Conservation (phyloP, 2,329 filamentous ascomycete genomes). For the Neoascochyta sp. region DNA sequence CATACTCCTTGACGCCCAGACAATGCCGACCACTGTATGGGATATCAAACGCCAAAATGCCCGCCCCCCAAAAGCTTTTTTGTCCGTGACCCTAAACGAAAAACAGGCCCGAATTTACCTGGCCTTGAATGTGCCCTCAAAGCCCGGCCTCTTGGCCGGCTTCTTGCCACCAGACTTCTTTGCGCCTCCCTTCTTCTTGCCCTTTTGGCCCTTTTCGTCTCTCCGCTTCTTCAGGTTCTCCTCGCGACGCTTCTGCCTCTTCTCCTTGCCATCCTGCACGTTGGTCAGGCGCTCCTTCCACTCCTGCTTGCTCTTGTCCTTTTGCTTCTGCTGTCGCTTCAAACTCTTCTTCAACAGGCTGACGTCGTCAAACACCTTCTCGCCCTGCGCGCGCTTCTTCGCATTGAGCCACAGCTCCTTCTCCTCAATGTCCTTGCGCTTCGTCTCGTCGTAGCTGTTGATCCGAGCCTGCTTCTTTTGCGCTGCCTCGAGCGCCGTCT, state of each 20-base stretch:
- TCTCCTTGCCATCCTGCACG: conserved; percentile 47
- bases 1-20: conserved; percentile 23
- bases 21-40: conserved; percentile 23
- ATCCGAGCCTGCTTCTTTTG: conserved; percentile 84
- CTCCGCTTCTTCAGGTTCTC: conserved; percentile 64
- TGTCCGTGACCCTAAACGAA: conserved; percentile 1
- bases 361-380: conserved; percentile 83
- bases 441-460: conserved; percentile 68
- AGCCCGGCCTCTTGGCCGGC: conserved; percentile 54
- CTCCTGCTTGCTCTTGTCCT: conserved; percentile 87
- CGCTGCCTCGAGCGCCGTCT: conserved; percentile 78
- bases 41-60: conserved; percentile 31
- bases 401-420: conserved; percentile 95
- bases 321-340: conserved; percentile 84
- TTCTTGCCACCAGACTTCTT: conserved; percentile 50
- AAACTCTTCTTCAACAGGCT: conserved; percentile 81
- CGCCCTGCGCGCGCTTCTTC: conserved; percentile 81
- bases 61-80: conserved; percentile 2
- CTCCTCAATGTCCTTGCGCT: conserved; percentile 81
- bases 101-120: conserved; percentile 12
- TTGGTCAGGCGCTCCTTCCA: conserved; percentile 56
- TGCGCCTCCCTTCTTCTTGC: conserved; percentile 44
- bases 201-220: conserved; percentile 75
- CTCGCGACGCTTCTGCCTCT: conserved; percentile 50
- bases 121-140: conserved; percentile 64